Base-by-base conservation (phyloP, 2,329 filamentous ascomycete genomes). In the Aspergillus sclerotialis region DNA sequence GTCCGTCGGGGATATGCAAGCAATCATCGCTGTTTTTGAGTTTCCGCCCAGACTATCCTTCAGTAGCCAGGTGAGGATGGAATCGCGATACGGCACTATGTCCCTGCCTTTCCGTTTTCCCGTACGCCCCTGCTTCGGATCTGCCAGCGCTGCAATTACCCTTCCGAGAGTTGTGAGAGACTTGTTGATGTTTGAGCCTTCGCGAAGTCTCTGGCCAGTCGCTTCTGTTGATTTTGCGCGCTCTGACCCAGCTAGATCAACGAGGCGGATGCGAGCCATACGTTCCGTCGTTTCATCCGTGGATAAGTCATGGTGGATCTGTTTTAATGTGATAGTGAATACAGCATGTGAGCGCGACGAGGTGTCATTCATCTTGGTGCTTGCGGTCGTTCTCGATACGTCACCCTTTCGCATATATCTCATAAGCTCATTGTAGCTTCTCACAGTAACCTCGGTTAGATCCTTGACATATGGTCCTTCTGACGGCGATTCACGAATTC, bases 321-420 rank as follows among this genome's bases (percentile, higher is more conserved):
- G 92, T 66, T 94, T 95, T 38, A 98, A 73, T 67, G 94, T 92
- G 50, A 98, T 92, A 17, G 92, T 98, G 62, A 98, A 98, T 38
- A 98, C 92, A 6, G 92, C 88, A 56, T 98, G 92, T 44, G 88
- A 94, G 59, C 92, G 84, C 43, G 87, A 94, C 35, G 87, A 94
- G 3, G 90, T 96, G 62, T 98, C 92, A 64, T 98, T 98, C 92
- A 98, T 98, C 68, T 95, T 96, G 39, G 92, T 98, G 56, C 85
- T 88, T 10, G 92, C 92, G 13, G 78, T 82, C 0, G 92, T 96
- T 30, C 92, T 81, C 38, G 84, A 94, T 44, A 75, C 69, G 60
- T 98, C 92, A 37, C 92, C 92, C 52, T 80, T 77, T 51, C 83
- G 85, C 88, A 98, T 95, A 63, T 85, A 81, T 25, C 84, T 81